Conservation (phyloP, 257 asterid genomes). For the Solanum chilense region DNA sequence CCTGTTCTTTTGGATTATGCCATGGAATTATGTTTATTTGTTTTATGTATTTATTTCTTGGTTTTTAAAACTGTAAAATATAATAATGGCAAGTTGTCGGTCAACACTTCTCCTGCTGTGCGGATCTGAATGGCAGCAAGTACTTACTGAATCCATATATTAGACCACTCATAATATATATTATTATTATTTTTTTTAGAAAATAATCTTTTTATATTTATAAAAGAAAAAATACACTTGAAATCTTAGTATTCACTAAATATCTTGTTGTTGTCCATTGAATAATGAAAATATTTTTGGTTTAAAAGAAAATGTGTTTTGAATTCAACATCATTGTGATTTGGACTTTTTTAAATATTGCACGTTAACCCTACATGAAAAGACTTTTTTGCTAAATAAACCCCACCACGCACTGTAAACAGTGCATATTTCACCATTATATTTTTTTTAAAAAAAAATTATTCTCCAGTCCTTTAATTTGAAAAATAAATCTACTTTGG, state of each 20-base stretch:
- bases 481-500: background rate
- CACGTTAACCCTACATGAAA: background rate
- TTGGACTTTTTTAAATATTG: background rate
- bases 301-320: background rate
- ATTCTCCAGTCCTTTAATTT: background rate
- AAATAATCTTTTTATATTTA: too few species aligned
- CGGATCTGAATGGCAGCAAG: constrained; percentile 25
- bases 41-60: background rate
- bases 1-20: background rate
- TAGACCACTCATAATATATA: too few species aligned
- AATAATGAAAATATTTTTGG: background rate
- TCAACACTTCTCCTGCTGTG: constrained; percentile 4
- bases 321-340: background rate
- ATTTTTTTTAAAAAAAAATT: background rate
- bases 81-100: background rate
- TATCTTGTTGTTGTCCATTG: background rate
- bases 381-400: background rate
- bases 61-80: background rate
- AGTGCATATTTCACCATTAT: background rate
- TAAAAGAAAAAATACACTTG: too few species aligned
- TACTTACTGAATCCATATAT: background rate
- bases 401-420: background rate
- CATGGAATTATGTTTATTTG: background rate
- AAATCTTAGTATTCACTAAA: background rate
- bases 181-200: background rate